Evolutionary conservation across 306 rosid genomes (phyloP).

Genomic region (Vicia sativa): DNA sequence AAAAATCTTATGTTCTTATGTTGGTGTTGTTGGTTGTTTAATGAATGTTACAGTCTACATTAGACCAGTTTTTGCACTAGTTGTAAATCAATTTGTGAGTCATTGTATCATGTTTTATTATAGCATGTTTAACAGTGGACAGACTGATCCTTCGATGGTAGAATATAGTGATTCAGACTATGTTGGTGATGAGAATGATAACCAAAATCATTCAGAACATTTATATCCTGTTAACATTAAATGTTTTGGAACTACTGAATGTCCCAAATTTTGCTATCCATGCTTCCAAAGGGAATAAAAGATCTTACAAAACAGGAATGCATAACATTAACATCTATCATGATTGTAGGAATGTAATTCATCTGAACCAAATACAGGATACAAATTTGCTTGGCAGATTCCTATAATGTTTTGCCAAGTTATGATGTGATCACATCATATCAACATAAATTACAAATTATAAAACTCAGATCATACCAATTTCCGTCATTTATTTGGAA

Average conservation of each 20-base stretch:
- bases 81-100: too few relatives aligned
- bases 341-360: slow-evolving; percentile 18
- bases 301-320: background rate
- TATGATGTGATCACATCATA: slow-evolving; percentile 34
- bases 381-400: slow-evolving; percentile 11
- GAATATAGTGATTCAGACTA: too few relatives aligned
- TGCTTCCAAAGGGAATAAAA: background rate
- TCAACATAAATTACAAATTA: background rate
- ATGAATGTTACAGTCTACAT: too few relatives aligned
- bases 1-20: too few relatives aligned
- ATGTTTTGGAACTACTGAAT: slow-evolving; percentile 1
- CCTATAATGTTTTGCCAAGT: slow-evolving; percentile 16
- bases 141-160: too few relatives aligned
- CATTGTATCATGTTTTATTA: too few relatives aligned
- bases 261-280: background rate
- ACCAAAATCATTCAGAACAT: background rate
- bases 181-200: too few relatives aligned
- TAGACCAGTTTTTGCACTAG: too few relatives aligned
- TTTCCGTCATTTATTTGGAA: slow-evolving; percentile 32
- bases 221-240: background rate
- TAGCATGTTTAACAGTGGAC: too few relatives aligned
- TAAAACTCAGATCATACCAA: slow-evolving; percentile 27
- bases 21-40: too few relatives aligned
- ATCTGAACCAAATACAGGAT: background rate
- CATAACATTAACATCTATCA: background rate